These are phyloP conservation scores for Parasarocladium wereldwijsianum DNA, from an alignment of 2,329 filamentous ascomycete species.

Conservation along the genomic window DNA sequence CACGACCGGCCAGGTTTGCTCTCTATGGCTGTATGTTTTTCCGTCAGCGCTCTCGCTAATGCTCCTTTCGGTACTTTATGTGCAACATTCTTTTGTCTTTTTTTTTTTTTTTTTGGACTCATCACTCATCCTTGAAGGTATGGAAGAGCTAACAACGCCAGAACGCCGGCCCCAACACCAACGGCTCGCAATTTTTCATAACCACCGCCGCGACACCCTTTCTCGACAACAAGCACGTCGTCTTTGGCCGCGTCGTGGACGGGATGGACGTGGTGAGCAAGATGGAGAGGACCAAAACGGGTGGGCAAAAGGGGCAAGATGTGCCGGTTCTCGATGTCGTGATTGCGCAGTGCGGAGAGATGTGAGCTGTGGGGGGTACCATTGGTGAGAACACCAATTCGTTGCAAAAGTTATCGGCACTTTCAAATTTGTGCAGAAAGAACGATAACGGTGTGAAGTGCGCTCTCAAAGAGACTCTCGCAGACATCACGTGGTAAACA, in stretches of 20 bases:
- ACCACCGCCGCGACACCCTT: slow-evolving; percentile 79
- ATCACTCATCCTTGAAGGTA: slow-evolving; percentile 3
- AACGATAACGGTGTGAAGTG: too few species aligned
- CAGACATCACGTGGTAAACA: too few species aligned
- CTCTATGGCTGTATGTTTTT: slow-evolving; percentile 70
- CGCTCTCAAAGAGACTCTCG: too few species aligned
- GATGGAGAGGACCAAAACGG: slow-evolving; percentile 83
- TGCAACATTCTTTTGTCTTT: background rate
- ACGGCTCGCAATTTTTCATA: slow-evolving; percentile 96
- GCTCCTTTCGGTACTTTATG: slow-evolving; percentile 2
- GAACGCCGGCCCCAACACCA: slow-evolving; percentile 86
- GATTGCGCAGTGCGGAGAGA: slow-evolving; percentile 82
- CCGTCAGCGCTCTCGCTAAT: background rate
- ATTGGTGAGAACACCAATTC: too few species aligned
- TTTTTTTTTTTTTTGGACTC: slow-evolving; percentile 2
- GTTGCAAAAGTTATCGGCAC: too few species aligned
- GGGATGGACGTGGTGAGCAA: slow-evolving; percentile 73
- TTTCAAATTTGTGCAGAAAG: too few species aligned
- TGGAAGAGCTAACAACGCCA: slow-evolving; percentile 17
- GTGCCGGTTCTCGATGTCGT: slow-evolving; percentile 73
- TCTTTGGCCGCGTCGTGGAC: slow-evolving; percentile 81
- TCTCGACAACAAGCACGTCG: slow-evolving; percentile 84
- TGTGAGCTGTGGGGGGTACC: too few species aligned
- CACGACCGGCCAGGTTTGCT: slow-evolving; percentile 71
- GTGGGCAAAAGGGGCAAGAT: slow-evolving; percentile 50